Conservation (phyloP, 1,284 basidiomycete genomes). For the Ganoderma multipileum region DNA sequence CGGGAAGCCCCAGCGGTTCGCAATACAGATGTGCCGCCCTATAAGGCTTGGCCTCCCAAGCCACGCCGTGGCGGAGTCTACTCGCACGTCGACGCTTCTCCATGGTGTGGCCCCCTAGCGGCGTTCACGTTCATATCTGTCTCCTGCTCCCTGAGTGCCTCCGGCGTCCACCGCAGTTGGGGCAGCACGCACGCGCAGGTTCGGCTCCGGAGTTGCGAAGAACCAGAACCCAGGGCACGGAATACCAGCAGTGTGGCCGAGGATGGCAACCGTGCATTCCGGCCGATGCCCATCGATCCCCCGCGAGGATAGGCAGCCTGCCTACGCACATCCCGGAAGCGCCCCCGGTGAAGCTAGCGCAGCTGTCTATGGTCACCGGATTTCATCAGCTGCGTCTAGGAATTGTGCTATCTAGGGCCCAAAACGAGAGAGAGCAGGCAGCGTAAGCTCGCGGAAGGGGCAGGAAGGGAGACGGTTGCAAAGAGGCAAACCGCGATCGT, state of each 20-base stretch:
- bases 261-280: constrained; percentile 13
- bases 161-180: background rate
- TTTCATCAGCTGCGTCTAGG: background rate
- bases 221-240: constrained; percentile 21
- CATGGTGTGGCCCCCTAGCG: background rate
- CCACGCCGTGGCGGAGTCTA: constrained; percentile 19
- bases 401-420: background rate
- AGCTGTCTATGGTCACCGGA: constrained; percentile 14
- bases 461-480: background rate
- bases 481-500: constrained; percentile 2
- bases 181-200: constrained; percentile 11
- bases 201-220: constrained; percentile 30
- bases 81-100: constrained; percentile 1
- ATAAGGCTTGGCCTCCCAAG: constrained; percentile 20
- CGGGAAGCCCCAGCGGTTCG: constrained; percentile 6
- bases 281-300: constrained; percentile 16
- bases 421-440: background rate
- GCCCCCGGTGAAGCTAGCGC: background rate
- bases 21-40: constrained; percentile 17
- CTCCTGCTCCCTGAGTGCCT: background rate
- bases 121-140: constrained; percentile 2
- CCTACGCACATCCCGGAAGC: background rate
- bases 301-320: constrained; percentile 2
- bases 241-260: constrained; percentile 9
- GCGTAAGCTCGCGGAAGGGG: background rate